Percentiles rank a stretch among this genome's conserved stretches.
Evolutionary conservation across 257 asterid species (phyloP).

Genomic region (Striga asiatica): DNA sequence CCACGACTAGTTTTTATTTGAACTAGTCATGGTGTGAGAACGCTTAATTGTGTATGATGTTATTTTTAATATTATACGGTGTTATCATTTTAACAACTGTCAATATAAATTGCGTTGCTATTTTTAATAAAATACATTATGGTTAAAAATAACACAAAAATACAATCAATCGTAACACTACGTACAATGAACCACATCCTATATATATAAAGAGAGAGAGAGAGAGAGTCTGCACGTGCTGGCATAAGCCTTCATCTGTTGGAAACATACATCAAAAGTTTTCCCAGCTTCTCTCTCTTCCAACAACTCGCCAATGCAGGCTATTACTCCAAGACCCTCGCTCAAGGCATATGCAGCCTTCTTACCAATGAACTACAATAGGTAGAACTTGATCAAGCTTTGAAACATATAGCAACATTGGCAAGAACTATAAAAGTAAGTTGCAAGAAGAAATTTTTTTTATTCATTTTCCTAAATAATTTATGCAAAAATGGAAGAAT

Average conservation of each 20-base stretch:
- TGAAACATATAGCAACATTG: constrained; percentile 5
- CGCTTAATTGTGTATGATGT: too few species aligned
- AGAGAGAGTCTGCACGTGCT: constrained; percentile 36
- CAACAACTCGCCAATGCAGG: constrained; percentile 93
- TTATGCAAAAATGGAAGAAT: neutral
- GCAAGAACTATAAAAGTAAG: constrained; percentile 7
- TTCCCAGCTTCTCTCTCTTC: constrained; percentile 94
- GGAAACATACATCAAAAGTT: constrained; percentile 87
- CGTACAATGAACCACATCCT: too few species aligned
- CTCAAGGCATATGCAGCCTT: constrained; percentile 94
- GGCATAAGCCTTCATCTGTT: constrained; percentile 84
- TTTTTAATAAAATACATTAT: too few species aligned
- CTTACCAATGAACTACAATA: constrained; percentile 79
- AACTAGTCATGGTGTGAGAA: too few species aligned
- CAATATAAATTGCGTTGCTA: too few species aligned
- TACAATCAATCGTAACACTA: too few species aligned
- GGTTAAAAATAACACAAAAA: too few species aligned
- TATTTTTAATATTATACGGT: too few species aligned
- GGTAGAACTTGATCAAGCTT: constrained; percentile 18
- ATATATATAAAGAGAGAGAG: too few species aligned
- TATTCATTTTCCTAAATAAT: neutral
- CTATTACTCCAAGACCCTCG: constrained; percentile 84
- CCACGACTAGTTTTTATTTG: too few species aligned
- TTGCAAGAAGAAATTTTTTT: neutral
- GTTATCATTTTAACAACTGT: too few species aligned